Evolutionary conservation across 139 green algal genomes (phyloP).

Genomic region (Volvox africanus): DNA sequence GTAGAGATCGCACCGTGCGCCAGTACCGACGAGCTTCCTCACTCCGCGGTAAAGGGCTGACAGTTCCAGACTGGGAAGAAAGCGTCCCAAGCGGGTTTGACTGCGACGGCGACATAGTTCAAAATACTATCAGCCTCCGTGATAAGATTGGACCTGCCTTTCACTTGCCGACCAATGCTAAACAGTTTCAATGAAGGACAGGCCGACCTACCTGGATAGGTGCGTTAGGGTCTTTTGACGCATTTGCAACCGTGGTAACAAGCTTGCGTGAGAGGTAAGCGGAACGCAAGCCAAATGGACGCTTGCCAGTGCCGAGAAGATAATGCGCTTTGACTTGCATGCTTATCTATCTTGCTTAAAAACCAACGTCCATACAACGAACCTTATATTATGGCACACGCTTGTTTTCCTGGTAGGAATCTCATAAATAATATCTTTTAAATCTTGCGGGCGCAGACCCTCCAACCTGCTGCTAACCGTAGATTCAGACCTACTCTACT

Average conservation of each 20-base stretch:
- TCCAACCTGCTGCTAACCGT: too few species aligned
- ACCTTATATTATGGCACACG: too few species aligned
- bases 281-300: neutral
- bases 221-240: constrained; percentile 47
- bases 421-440: too few species aligned
- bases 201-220: constrained; percentile 33
- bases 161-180: too few species aligned
- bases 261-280: neutral
- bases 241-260: neutral
- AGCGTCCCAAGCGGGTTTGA: constrained; percentile 44
- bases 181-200: too few species aligned
- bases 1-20: constrained; percentile 19
- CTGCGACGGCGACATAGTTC: neutral
- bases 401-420: too few species aligned
- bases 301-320: neutral
- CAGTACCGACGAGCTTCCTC: constrained; percentile 44
- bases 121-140: too few species aligned
- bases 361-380: too few species aligned
- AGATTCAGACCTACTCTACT: too few species aligned
- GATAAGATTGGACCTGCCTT: too few species aligned
- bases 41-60: neutral
- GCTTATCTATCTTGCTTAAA: too few species aligned
- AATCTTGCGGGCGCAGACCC: too few species aligned
- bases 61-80: constrained; percentile 9
- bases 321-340: neutral